Conservation (phyloP, 352 stramenopile genomes). For the Globisporangium rhizosaccharum region DNA sequence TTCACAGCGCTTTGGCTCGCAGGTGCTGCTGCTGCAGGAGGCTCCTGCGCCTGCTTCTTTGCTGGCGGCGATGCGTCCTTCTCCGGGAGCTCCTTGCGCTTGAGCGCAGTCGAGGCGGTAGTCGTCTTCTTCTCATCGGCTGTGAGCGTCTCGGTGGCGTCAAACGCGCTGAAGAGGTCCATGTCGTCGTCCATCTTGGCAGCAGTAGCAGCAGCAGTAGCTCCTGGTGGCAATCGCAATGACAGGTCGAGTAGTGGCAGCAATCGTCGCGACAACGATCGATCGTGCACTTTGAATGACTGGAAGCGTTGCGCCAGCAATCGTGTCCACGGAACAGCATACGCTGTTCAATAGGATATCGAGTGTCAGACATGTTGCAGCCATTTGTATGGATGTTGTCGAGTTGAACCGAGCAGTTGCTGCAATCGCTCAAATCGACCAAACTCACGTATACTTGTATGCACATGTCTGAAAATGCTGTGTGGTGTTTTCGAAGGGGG, state of each 20-base stretch:
- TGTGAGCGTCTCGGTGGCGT: slow-evolving; percentile 72
- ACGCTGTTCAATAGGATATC: no score
- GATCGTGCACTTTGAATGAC: slow-evolving; percentile 1
- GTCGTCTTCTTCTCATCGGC: slow-evolving; percentile 39
- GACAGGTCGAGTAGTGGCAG: not conserved
- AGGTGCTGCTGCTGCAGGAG: slow-evolving; percentile 1
- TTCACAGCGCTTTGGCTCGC: slow-evolving; percentile 4
- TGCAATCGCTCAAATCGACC: no score
- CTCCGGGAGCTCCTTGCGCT: slow-evolving; percentile 38
- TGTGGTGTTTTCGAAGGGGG: not conserved
- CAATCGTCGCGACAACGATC: not conserved
- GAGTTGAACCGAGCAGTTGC: no score
- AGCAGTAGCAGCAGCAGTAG: not conserved
- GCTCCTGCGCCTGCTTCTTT: slow-evolving; percentile 44
- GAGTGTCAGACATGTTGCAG: no score
- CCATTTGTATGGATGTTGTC: no score
- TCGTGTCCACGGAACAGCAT: not conserved
- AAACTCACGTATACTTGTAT: no score
- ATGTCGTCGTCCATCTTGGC: slow-evolving; percentile 75
- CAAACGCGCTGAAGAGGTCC: slow-evolving; percentile 93
- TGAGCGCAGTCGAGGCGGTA: slow-evolving; percentile 18
- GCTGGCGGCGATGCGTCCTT: slow-evolving; percentile 24
- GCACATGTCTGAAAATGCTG: not conserved
- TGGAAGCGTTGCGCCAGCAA: not conserved
- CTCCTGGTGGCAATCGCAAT: not conserved